Base-by-base conservation (phyloP, 176 grass and related monocot species). In the Avena eriantha region DNA sequence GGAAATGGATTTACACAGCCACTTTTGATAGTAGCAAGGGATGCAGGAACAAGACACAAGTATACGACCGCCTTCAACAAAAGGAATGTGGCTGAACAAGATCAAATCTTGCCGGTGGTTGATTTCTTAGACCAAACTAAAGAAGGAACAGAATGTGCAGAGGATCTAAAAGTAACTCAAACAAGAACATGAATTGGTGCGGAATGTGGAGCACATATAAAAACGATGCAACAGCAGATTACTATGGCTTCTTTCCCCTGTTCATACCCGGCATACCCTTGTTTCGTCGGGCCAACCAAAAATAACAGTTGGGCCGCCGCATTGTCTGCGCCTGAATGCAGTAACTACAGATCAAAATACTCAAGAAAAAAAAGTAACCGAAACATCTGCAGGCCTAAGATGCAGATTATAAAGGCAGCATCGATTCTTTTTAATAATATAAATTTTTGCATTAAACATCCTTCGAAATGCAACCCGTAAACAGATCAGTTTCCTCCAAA, bases 321-420 rank as follows among this genome's bases (percentile, higher is more conserved):
- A 35, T 46, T 55, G 21, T 69, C 57, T 56, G 69, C 21, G 39
- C 12, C 16, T 7, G 19, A 73, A 80, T 72, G 74, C 57, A 50
- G 66, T 54, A 87, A 73, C 7, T 56, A 72, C 34, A 56, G 29
- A 87, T 53, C 84, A 87, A 54, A 65, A 72, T 23, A 19, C 18
- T 2, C 22, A 26, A 71, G 54, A 12, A 70, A 43, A 29, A 60
- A 36, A 61, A 53, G 26, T 21, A 29, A 70, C 43, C 41, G 69
- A 6, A 26, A 70, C 54, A 61, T 14, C 51, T n/a, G 67, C 55
- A 43, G 13, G 69, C 53, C 34, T 73, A 10, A 19, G 23, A 22
- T 51, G 39, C 7, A 74, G 23, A 82, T 83, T 64, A 21, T 18
- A 83, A 83, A 79, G 21, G 18, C 53, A 83, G 17, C 63, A 78